Conservation (phyloP, 1,284 basidiomycete species). For the Earliella scabrosa region DNA sequence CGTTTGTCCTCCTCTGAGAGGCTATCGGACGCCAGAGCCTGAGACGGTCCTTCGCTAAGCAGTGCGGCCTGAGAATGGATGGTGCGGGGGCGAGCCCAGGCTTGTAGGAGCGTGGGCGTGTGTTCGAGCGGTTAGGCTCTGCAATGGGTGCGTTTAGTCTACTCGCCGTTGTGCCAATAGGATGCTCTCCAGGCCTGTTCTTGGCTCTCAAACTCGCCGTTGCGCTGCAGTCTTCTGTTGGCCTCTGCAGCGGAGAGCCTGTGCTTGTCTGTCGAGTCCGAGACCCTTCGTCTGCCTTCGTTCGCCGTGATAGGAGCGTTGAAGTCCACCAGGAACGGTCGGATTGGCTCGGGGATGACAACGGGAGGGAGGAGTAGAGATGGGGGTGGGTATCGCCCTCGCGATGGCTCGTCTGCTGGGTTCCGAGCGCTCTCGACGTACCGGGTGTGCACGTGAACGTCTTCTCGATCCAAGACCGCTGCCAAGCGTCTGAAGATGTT, state of each 20-base stretch:
- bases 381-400: constrained; percentile 25
- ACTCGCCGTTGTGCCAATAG: not conserved
- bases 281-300: not conserved
- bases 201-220: not conserved
- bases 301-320: not conserved
- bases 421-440: constrained; percentile 38
- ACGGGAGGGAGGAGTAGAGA: not conserved
- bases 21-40: not conserved
- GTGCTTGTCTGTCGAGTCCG: not conserved
- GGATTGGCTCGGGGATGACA: not conserved
- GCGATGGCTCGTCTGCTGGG: constrained; percentile 46
- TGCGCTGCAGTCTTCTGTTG: not conserved
- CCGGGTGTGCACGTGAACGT: constrained; percentile 3
- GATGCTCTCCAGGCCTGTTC: not conserved
- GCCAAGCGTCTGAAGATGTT: constrained; percentile 31
- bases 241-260: too few relatives aligned
- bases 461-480: not conserved
- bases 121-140: not conserved
- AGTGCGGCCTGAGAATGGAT: not conserved
- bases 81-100: not conserved
- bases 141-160: not conserved
- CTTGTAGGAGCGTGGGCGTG: not conserved
- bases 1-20: too few relatives aligned
- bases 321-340: not conserved
- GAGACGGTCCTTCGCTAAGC: not conserved